Evolutionary conservation across 2,329 filamentous ascomycete species (phyloP).

Genomic region (Hypocreales sp.): DNA sequence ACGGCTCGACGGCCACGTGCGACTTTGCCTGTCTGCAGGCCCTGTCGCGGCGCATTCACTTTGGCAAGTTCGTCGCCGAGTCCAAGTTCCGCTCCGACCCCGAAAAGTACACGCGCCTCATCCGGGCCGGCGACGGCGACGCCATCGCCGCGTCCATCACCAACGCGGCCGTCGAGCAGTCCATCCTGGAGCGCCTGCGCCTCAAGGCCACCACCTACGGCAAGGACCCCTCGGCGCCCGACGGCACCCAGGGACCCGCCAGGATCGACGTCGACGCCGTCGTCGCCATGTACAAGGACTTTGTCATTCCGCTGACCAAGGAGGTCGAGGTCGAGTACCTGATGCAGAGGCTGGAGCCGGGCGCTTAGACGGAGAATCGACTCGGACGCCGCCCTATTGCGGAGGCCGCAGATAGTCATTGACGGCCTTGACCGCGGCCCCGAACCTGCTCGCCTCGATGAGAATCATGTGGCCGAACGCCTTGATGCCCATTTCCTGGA

Average conservation of each 20-base stretch:
- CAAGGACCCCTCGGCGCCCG: constrained; percentile 59
- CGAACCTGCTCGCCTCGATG: constrained; percentile 67
- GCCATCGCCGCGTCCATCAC: constrained; percentile 87
- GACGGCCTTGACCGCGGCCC: constrained; percentile 59
- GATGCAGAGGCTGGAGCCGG: constrained; percentile 65
- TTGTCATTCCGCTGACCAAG: constrained; percentile 95
- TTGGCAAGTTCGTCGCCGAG: constrained; percentile 97
- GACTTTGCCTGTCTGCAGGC: constrained; percentile 87
- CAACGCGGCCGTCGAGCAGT: constrained; percentile 73
- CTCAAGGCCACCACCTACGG: constrained; percentile 91
- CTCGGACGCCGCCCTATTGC: constrained; percentile 12
- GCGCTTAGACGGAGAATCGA: constrained; percentile 1
- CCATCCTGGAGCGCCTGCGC: constrained; percentile 73
- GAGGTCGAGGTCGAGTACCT: constrained; percentile 96
- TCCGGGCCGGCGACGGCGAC: constrained; percentile 61
- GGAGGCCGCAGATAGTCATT: constrained; percentile 53
- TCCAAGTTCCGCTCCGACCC: constrained; percentile 79
- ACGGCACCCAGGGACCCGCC: constrained; percentile 35
- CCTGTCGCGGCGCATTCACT: constrained; percentile 81
- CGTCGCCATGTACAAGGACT: constrained; percentile 77
- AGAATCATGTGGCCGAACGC: constrained; percentile 73
- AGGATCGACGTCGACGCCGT: constrained; percentile 93
- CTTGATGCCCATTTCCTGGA: constrained; percentile 83
- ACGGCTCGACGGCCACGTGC: constrained; percentile 79
- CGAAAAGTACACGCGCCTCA: constrained; percentile 67